Percentiles rank a stretch among this genome's conserved stretches.
Evolutionary conservation across 2,329 filamentous ascomycete species (phyloP).

Genomic region (Ilyonectria sp.): DNA sequence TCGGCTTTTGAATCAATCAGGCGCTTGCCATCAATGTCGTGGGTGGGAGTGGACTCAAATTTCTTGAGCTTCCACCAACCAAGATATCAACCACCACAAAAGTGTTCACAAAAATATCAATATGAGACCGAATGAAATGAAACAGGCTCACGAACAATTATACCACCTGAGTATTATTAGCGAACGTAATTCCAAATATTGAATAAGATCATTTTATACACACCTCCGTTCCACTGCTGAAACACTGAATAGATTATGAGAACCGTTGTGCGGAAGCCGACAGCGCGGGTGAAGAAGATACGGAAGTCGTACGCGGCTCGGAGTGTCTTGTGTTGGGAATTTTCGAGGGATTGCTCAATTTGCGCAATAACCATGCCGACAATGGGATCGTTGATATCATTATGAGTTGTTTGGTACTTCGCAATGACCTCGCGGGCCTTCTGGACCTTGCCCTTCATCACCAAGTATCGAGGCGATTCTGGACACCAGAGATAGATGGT

Average conservation of each 20-base stretch:
- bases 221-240: conserved; percentile 38
- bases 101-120: no score
- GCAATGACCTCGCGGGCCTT: conserved; percentile 42
- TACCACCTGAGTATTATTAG: no score
- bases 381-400: conserved; percentile 41
- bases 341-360: conserved; percentile 44
- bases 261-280: conserved; percentile 33
- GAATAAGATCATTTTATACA: neutral
- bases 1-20: neutral
- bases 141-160: no score
- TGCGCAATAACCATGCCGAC: conserved; percentile 38
- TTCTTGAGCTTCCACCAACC: neutral
- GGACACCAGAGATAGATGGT: conserved; percentile 43
- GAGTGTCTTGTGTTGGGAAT: conserved; percentile 19
- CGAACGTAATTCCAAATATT: no score
- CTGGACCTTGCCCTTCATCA: conserved; percentile 43
- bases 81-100: neutral
- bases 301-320: conserved; percentile 40
- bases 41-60: neutral
- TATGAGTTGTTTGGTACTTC: conserved; percentile 35
- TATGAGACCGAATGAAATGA: no score
- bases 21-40: neutral
- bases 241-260: conserved; percentile 40
- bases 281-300: conserved; percentile 40
- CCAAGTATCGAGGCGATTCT: conserved; percentile 43